phyloP scores from a whole-genome alignment of 2,329 filamentous ascomycete species.

The Hortaea werneckii region DNA sequence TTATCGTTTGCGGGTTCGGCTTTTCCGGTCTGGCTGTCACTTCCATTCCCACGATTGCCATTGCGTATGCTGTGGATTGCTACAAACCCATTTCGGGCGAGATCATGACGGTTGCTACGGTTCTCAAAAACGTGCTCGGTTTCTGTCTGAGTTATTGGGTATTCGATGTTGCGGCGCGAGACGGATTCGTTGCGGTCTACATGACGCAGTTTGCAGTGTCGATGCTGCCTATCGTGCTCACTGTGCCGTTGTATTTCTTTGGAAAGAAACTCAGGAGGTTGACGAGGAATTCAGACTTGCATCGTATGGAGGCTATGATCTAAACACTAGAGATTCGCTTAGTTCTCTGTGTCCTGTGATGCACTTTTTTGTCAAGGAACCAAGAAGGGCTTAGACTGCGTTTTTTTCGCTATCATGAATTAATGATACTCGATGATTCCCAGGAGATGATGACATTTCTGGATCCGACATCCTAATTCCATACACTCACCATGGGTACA shows the following conservation, averaged over 20 bases:
- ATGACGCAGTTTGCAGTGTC: conserved; percentile 36
- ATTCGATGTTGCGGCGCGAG: conserved; percentile 28
- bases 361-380: too few species aligned
- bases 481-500: too few species aligned
- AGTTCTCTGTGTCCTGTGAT: neutral
- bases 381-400: too few species aligned
- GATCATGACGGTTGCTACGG: conserved; percentile 36
- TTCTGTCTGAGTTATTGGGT: conserved; percentile 36
- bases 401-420: too few species aligned
- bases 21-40: conserved; percentile 33
- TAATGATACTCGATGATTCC: too few species aligned
- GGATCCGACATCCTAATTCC: too few species aligned
- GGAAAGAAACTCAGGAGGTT: conserved; percentile 32
- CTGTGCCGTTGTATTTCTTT: conserved; percentile 33
- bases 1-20: conserved; percentile 41
- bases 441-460: too few species aligned
- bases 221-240: conserved; percentile 29
- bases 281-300: conserved; percentile 28
- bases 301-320: conserved; percentile 28
- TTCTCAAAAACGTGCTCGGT: conserved; percentile 36
- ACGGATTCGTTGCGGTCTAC: conserved; percentile 32
- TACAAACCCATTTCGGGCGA: conserved; percentile 39
- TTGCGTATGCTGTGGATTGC: conserved; percentile 38
- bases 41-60: conserved; percentile 32
- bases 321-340: neutral